A percentile compares a stretch with the other conserved stretches of the same genome.
These are phyloP conservation scores for Trichoderma sp. DNA, from an alignment of 2,329 filamentous ascomycete genomes.

Conservation along the genomic window DNA sequence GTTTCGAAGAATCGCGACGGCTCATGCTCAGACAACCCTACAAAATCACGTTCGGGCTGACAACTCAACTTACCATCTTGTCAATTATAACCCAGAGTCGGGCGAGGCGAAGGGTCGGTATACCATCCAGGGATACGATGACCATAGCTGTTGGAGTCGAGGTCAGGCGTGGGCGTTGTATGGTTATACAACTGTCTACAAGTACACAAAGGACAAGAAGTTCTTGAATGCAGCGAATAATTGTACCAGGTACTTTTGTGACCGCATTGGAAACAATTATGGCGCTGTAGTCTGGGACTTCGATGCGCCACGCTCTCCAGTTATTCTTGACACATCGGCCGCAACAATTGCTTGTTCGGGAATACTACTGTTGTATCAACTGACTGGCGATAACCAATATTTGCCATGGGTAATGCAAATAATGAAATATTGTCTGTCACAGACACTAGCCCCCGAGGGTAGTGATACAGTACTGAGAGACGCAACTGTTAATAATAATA, in stretches of 20 bases:
- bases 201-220: constrained; percentile 10
- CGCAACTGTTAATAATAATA: constrained; percentile 21
- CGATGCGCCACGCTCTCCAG: constrained; percentile 22
- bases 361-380: constrained; percentile 15
- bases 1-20: constrained; percentile 14
- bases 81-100: constrained; percentile 19
- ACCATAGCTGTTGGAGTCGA: constrained; percentile 19
- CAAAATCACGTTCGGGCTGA: constrained; percentile 15
- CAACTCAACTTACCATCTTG: constrained; percentile 20
- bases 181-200: constrained; percentile 19
- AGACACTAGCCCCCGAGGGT: background rate
- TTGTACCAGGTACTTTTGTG: constrained; percentile 13
- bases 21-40: constrained; percentile 17
- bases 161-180: constrained; percentile 21
- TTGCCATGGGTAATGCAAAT: constrained; percentile 18
- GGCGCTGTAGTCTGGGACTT: constrained; percentile 21
- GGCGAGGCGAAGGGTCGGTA: constrained; percentile 19
- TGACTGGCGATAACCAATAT: constrained; percentile 16
- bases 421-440: constrained; percentile 8
- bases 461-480: constrained; percentile 17
- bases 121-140: constrained; percentile 20
- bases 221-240: constrained; percentile 17
- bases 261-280: constrained; percentile 3
- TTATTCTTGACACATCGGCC: constrained; percentile 18
- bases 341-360: constrained; percentile 20